phyloP scores from a whole-genome alignment of 2,329 filamentous ascomycete species.

The Hymenoscyphus albidus region DNA sequence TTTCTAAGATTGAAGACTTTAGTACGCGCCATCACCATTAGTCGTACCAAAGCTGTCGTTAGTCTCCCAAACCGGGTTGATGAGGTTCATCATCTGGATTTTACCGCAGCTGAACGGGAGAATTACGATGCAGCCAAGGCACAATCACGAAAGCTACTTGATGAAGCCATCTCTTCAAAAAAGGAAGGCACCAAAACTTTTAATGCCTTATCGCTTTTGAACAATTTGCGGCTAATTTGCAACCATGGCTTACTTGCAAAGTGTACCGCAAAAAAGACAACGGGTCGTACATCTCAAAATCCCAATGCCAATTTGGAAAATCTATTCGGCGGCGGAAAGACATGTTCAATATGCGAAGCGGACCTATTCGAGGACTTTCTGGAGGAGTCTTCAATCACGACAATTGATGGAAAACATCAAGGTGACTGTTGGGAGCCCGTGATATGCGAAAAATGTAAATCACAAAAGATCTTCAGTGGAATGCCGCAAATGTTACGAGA shows the following conservation, averaged over 20 bases:
- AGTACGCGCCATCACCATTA: neutral
- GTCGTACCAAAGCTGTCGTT: constrained; percentile 11
- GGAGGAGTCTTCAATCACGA: neutral
- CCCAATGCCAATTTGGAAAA: neutral
- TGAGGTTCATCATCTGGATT: constrained; percentile 9
- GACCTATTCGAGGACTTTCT: neutral
- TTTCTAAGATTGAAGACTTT: constrained; percentile 13
- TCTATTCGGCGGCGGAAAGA: neutral
- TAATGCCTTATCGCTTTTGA: neutral
- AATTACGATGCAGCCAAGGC: constrained; percentile 11
- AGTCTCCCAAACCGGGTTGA: constrained; percentile 10
- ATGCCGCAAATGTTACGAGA: neutral
- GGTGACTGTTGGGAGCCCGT: neutral
- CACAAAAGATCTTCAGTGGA: neutral
- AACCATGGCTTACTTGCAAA: constrained; percentile 10
- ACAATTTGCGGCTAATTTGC: constrained; percentile 9
- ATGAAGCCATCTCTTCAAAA: constrained; percentile 2
- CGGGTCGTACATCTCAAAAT: neutral
- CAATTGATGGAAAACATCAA: neutral
- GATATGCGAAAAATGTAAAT: neutral
- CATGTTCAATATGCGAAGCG: neutral
- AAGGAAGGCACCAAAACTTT: neutral
- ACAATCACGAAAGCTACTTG: neutral
- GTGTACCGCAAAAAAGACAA: neutral
- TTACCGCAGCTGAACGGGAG: constrained; percentile 9